Base-by-base conservation (phyloP, 495 filamentous ascomycete species). In the Aspergillus asperescens region DNA sequence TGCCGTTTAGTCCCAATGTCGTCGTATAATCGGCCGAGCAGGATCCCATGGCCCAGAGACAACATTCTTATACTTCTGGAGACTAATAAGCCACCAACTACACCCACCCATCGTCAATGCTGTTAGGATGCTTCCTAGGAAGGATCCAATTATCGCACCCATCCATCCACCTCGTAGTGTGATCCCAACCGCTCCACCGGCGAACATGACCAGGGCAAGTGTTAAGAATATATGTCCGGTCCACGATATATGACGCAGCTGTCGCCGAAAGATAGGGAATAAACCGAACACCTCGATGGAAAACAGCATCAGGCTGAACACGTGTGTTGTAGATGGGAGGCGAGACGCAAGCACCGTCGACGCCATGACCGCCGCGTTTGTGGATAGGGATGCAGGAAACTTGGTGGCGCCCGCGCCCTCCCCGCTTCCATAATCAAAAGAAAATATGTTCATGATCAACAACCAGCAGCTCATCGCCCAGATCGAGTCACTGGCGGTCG, bases 11-110 rank as follows among this genome's bases (percentile, higher is more conserved):
- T 82, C 80, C 80, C 81, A 83, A 48, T 71, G 71, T 50, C 78
- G 67, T 52, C 81, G 67, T 48, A 84, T 78, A 45, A 97, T 84
- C 6, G 93, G 93, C 61, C 92, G 76, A 3, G 93, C 93, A 15
- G 94, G 90, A 76, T 98, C 93, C 93, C 93, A 98, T 3, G 93
- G 93, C 25, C 93, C 93, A 62, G 89, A 88, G 50, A 98, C 96
- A 66, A 96, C 93, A 70, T 97, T 97, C 78, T 98, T 98, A 69
- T 96, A 98, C 73, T 92, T 91, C 70, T 98, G 93, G 66, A 98
- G 69, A 40, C 88, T 87, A 63, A 98, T 97, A 51, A 98, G 72
- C 94, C 94, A 97, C 92, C 90, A 96, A 59, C 87, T 92, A 64
- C 91, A 96, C 35, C 88, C 85, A 2, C 92, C 93, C 88, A 96